phyloP scores from a whole-genome alignment of 2,329 filamentous ascomycete genomes.

The Epicoccum sorghinum region DNA sequence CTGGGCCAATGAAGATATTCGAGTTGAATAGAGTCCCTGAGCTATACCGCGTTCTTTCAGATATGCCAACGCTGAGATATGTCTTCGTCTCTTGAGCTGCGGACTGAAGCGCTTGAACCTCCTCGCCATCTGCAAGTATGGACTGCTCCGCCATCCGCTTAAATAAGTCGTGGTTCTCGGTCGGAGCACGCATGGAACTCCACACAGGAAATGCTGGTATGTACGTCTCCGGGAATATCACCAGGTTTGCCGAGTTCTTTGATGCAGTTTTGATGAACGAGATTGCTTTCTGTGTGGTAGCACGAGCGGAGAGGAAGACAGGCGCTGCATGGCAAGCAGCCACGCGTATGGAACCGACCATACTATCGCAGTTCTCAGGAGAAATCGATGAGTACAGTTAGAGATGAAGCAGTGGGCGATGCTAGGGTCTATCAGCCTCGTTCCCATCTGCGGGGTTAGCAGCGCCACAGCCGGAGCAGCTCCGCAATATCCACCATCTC shows the following conservation, averaged over 20 bases:
- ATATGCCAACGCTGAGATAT: conserved; percentile 59
- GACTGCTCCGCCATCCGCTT: conserved; percentile 53
- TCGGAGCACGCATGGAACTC: conserved; percentile 55
- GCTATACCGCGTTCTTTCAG: conserved; percentile 54
- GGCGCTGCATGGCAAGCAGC: conserved; percentile 46
- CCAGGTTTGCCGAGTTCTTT: conserved; percentile 53
- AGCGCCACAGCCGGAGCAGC: not conserved
- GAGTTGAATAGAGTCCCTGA: conserved; percentile 59
- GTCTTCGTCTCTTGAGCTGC: conserved; percentile 47
- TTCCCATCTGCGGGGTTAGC: not conserved
- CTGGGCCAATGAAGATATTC: conserved; percentile 54
- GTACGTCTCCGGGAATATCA: conserved; percentile 61
- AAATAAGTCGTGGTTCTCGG: conserved; percentile 59
- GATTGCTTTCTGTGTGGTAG: conserved; percentile 57
- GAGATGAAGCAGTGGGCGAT: not conserved
- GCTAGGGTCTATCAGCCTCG: no score
- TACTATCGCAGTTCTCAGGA: not conserved
- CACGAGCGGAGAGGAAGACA: conserved; percentile 54
- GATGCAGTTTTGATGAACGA: conserved; percentile 54
- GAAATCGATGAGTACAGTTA: not conserved
- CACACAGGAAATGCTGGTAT: conserved; percentile 62
- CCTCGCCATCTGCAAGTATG: conserved; percentile 54
- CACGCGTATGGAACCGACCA: conserved; percentile 25
- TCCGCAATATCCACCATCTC: conserved; percentile 3
- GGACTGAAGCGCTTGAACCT: conserved; percentile 44